A percentile compares a stretch with the other conserved stretches of the same genome.
Evolutionary conservation across 2,329 filamentous ascomycete species (phyloP).

Genomic region (Monosporascus sp.): DNA sequence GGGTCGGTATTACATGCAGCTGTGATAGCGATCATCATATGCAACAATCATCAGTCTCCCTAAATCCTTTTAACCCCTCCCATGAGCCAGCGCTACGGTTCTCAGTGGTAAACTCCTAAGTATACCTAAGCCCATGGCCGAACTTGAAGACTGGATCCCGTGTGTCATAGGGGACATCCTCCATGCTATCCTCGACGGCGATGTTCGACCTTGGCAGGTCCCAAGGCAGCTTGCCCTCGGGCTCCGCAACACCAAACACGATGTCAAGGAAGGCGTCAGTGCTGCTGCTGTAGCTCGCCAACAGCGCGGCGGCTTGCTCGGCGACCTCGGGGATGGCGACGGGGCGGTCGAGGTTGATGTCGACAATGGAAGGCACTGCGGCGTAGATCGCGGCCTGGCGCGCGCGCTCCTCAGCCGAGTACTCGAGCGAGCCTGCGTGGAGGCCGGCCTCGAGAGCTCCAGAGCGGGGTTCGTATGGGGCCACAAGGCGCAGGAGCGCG

Average conservation of each 20-base stretch:
- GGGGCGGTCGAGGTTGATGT: constrained; percentile 38
- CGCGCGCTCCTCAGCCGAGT: constrained; percentile 31
- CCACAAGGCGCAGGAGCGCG: constrained; percentile 33
- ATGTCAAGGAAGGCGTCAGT: constrained; percentile 39
- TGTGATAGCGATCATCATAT: too few relatives aligned
- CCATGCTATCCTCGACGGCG: constrained; percentile 28
- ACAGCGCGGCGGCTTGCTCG: constrained; percentile 30
- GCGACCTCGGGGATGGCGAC: constrained; percentile 38
- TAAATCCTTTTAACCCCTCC: too few relatives aligned
- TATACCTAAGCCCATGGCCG: constrained; percentile 20
- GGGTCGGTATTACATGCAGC: too few relatives aligned
- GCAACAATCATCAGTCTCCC: too few relatives aligned
- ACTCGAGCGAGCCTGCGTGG: constrained; percentile 36
- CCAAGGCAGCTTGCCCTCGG: constrained; percentile 38
- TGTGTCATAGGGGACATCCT: constrained; percentile 22
- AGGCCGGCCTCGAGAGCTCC: constrained; percentile 35
- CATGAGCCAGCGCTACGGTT: too few relatives aligned
- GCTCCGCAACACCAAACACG: constrained; percentile 30
- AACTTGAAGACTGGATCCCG: constrained; percentile 18
- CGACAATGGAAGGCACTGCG: constrained; percentile 34
- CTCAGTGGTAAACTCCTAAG: constrained; percentile 7
- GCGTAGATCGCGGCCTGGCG: constrained; percentile 34
- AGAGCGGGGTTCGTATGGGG: constrained; percentile 35
- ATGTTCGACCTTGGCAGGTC: constrained; percentile 37
- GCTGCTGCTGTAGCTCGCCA: constrained; percentile 35